These are phyloP conservation scores for Lactifluus volemus DNA, from an alignment of 768 basidiomycete species.

Conservation along the genomic window DNA sequence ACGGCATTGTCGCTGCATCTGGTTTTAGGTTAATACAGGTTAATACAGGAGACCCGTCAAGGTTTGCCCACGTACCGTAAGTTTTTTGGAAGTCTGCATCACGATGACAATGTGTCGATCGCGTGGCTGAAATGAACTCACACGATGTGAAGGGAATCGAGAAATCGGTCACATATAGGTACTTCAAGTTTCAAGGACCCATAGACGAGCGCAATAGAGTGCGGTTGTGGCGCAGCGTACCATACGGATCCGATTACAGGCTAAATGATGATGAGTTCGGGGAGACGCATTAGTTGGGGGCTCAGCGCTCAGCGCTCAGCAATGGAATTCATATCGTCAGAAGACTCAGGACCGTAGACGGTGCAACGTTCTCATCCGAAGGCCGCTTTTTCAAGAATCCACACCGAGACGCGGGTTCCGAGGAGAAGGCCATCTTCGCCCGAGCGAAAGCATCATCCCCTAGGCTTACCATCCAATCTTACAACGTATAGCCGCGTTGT, in stretches of 20 bases:
- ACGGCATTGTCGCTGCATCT: neutral
- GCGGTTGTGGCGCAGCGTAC: neutral
- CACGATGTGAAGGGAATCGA: neutral
- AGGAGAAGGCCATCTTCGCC: slow-evolving; percentile 5
- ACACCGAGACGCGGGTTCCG: neutral
- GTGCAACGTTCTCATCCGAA: no score
- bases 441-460: neutral
- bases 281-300: no score
- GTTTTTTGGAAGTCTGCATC: neutral
- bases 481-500: neutral
- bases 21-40: neutral
- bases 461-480: neutral
- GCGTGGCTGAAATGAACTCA: neutral
- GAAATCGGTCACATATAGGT: neutral
- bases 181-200: neutral
- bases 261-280: neutral
- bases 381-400: neutral
- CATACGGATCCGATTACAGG: slow-evolving; percentile 4
- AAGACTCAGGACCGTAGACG: no score
- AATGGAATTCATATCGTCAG: no score
- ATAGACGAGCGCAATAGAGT: neutral
- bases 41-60: neutral
- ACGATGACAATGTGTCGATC: neutral
- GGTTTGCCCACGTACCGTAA: neutral
- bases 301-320: neutral